Conservation (phyloP, 306 rosid genomes). For the Crataegus laevigata region DNA sequence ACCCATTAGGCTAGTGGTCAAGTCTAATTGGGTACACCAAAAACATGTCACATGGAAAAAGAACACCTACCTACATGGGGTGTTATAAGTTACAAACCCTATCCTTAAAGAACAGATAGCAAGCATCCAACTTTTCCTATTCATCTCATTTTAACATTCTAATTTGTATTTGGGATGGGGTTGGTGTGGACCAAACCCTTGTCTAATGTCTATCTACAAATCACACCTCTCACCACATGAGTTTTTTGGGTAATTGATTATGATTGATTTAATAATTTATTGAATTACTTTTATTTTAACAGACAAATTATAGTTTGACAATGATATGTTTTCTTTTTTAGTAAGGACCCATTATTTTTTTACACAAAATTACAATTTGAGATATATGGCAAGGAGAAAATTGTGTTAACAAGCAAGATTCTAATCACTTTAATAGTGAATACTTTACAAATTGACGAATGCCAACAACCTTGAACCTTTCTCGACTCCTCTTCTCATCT, state of each 20-base stretch:
- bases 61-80: constrained; percentile 9
- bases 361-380: neutral
- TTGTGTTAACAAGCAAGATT: neutral
- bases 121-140: neutral
- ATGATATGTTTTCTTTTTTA: no score
- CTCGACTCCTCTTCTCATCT: neutral
- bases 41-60: constrained; percentile 15
- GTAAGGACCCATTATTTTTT: no score
- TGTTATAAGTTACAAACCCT: neutral
- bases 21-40: neutral
- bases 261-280: constrained; percentile 5
- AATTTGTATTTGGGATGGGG: neutral
- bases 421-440: neutral
- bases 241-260: neutral
- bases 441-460: neutral
- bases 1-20: neutral
- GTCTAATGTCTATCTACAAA: neutral
- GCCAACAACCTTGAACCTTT: neutral
- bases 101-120: neutral
- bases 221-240: neutral
- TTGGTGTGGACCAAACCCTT: constrained; percentile 3
- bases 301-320: no score
- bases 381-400: neutral
- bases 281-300: neutral
- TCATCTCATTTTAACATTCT: neutral